Base-by-base conservation (phyloP, 2,329 filamentous ascomycete genomes). In the Akanthomyces dipterigenus region DNA sequence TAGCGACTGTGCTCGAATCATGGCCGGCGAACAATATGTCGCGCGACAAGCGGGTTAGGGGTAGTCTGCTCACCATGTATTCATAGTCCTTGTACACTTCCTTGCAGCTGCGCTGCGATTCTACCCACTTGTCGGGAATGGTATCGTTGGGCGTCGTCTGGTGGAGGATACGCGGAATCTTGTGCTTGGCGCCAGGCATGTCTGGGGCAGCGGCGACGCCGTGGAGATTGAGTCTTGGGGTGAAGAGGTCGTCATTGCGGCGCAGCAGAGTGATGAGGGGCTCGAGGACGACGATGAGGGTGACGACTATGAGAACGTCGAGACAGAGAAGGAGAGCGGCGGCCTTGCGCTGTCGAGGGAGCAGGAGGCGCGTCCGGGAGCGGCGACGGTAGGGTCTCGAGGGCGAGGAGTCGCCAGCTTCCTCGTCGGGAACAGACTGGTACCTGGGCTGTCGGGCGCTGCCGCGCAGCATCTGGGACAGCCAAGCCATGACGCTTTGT, bases 141-240 rank as follows among this genome's bases (percentile, higher is more conserved):
- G 80, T 84, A 61, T 87, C 82, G 70, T 89, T 90, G 68, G 83
- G 83, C 72, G 87, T 88, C 6, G 88, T 89, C 70, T 90, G 88
- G 75, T 91, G 88, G 45, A 91, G 88, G 68, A 91, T 90, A 73
- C 88, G 88, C 56, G 89, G 89, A 54, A 91, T 87, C 62, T 81
- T 84, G 62, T 86, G 82, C 69, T 89, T 89, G 68, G 82, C 83
- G 71, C 88, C 88, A 18, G 86, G 88, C 70, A 87, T 86, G 75
- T 89, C 86, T 61, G 89, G 87, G 70, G 88, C 88, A 73, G 28
- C 57, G 31, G 59, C 50, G 8, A 50, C 51, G 36, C 62, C 50
- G 57, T 48, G 58, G 5, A 71, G 61, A 1, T 55, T 64, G 53
- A 73, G 65, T 7, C 64, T 67, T 40, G 70, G 64, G 28, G 64